phyloP scores from a whole-genome alignment of 129 eudicot species.

The Lactuca saligna region DNA sequence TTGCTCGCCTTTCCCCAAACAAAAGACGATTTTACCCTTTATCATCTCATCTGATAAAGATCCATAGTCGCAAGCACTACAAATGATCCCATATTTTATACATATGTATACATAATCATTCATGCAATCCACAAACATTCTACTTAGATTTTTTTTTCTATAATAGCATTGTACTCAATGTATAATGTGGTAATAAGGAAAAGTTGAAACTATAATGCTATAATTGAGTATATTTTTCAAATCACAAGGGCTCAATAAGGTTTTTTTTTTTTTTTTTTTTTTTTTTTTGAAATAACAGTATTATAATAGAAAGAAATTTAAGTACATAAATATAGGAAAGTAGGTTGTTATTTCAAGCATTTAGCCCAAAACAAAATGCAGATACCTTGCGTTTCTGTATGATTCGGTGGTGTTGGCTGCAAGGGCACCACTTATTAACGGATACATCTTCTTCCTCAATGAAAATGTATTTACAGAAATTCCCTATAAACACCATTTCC shows the following conservation, averaged over 20 bases:
- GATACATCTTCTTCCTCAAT: conserved; percentile 46
- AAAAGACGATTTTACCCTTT: conserved; percentile 69
- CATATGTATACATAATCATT: neutral
- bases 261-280: too few species aligned
- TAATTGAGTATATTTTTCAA: too few species aligned
- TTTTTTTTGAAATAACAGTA: too few species aligned
- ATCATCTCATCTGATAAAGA: conserved; percentile 45
- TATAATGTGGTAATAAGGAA: too few species aligned
- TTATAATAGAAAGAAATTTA: too few species aligned
- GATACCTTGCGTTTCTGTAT: conserved; percentile 57
- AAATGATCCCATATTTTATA: neutral
- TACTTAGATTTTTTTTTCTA: too few species aligned
- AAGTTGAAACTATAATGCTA: neutral
- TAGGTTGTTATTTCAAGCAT: neutral
- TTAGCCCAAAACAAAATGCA: neutral
- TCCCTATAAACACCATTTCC: conserved; percentile 47
- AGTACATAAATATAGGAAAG: too few species aligned
- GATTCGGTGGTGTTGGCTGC: conserved; percentile 42
- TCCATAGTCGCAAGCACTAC: conserved; percentile 63
- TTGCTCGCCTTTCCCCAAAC: conserved; percentile 44
- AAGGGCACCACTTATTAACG: conserved; percentile 55
- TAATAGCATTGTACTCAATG: too few species aligned
- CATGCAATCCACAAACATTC: neutral
- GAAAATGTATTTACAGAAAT: conserved; percentile 64
- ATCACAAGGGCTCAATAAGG: too few species aligned